Percentiles rank a stretch among this genome's conserved stretches.
These are phyloP conservation scores for Hypericum perforatum DNA, from an alignment of 345 rosid genomes.

Conservation along the genomic window DNA sequence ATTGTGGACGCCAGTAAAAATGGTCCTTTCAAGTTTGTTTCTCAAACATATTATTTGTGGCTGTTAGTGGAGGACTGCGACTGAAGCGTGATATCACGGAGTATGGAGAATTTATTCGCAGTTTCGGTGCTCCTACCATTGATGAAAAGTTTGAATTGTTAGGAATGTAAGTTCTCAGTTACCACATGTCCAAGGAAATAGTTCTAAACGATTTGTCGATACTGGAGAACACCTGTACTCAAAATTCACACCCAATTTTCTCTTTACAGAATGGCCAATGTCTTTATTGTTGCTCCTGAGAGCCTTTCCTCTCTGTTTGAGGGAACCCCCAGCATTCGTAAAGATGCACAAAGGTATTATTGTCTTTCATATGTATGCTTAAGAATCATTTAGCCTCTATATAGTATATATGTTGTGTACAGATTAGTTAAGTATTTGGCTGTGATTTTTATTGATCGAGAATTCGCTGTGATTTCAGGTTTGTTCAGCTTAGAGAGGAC, in stretches of 20 bases:
- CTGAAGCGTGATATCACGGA: conserved; percentile 93
- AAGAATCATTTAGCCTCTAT: too few species aligned
- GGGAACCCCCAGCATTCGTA: conserved; percentile 88
- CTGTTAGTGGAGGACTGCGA: conserved; percentile 76
- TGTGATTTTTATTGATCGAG: too few species aligned
- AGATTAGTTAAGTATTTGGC: too few species aligned
- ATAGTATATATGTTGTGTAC: too few species aligned
- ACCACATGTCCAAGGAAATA: not conserved
- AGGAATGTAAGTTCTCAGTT: conserved; percentile 58
- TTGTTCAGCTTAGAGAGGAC: conserved; percentile 91
- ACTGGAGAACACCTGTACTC: too few species aligned
- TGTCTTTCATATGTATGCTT: not conserved
- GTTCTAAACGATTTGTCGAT: not conserved
- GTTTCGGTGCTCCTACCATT: conserved; percentile 80
- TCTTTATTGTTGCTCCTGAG: conserved; percentile 92
- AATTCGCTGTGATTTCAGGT: conserved; percentile 37
- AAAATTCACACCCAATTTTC: conserved; percentile 5
- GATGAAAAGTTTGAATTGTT: conserved; percentile 92
- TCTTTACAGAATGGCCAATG: conserved; percentile 76
- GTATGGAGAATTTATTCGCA: conserved; percentile 78
- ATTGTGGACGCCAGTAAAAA: too few species aligned
- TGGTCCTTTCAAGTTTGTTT: too few species aligned
- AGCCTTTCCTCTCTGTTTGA: conserved; percentile 85
- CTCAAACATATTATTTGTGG: not conserved
- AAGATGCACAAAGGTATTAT: conserved; percentile 78